Conservation (phyloP, 2,329 filamentous ascomycete species). For the Verticillium klebahnii region DNA sequence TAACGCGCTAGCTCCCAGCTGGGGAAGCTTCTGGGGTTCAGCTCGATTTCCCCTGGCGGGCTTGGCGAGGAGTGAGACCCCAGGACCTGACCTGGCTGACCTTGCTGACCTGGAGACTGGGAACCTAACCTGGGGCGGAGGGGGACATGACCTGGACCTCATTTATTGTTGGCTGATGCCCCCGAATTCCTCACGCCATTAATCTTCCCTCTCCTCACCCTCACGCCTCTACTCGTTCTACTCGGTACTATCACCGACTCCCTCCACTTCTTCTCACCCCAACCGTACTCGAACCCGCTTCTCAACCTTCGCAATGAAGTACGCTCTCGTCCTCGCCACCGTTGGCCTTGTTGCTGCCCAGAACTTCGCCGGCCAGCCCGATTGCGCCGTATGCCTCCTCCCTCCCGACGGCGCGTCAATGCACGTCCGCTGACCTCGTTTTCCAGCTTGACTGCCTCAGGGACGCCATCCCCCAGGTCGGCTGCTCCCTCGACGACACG, state of each 20-base stretch:
- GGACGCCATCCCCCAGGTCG: conserved; percentile 26
- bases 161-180: neutral
- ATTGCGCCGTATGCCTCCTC: conserved; percentile 34
- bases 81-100: neutral
- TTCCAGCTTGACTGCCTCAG: conserved; percentile 27
- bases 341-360: conserved; percentile 33
- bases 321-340: conserved; percentile 25
- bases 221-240: neutral
- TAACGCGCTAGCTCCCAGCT: neutral
- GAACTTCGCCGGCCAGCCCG: conserved; percentile 27
- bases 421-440: neutral
- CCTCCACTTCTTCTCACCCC: neutral
- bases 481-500: conserved; percentile 30
- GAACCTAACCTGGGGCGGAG: neutral
- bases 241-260: neutral
- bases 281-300: neutral
- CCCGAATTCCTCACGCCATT: neutral
- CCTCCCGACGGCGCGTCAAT: neutral
- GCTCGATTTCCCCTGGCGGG: neutral
- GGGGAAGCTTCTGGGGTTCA: neutral
- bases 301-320: conserved; percentile 33
- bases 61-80: neutral
- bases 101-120: neutral
- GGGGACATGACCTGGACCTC: neutral
- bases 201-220: neutral